Base-by-base conservation (phyloP, 2,329 filamentous ascomycete genomes). In the Neoarthrinium moseri region DNA sequence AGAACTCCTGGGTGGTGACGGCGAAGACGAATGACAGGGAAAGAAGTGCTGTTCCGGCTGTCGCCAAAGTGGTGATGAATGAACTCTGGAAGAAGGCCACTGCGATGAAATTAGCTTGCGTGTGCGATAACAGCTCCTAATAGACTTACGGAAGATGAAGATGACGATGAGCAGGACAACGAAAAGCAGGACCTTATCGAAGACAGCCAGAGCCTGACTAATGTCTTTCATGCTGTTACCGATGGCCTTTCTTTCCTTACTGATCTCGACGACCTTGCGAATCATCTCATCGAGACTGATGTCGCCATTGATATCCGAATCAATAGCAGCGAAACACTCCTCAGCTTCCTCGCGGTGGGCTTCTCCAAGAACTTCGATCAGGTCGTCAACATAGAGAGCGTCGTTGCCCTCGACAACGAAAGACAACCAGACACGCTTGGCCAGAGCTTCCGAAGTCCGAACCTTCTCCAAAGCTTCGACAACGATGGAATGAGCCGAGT, bases 21-120 rank as follows among this genome's bases (percentile, higher is more conserved):
- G 91, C 86, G 66, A 99, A 97, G 56, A 96, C 87, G 71, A 99
- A 99, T 4, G 92, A 96, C n/a, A 97, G 74, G 5, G 92, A 97
- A 8, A 99, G 82, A 33, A 99, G 78, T 0, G 94, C 87, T 2
- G 94, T 96, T 52, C 92, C 92, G 40, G 91, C 90, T 8, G 91
- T 95, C 4, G 91, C 87, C 30, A 96, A 78, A 5, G 90, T 95
- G 3, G 87, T 88, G 44, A 89, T 81, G 60, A 96, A 94, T 59
- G 81, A 89, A 60, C 82, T 86, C 62, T 92, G 90, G 68, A 97
- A 86, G 70, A 96, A 96, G 23, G 88, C 87, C 56, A 96, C 82
- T 83, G 46, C 4, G 23, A 39, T 27, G 7, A 13, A 8, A 48
- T 56, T 30, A 61, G 55, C 39, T 23, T 6, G 15, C 15, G 4